Evolutionary conservation across 176 grass and related monocot genomes (phyloP), one percentile per base, ranked within the genome.

Genomic region (Poa annua): DNA sequence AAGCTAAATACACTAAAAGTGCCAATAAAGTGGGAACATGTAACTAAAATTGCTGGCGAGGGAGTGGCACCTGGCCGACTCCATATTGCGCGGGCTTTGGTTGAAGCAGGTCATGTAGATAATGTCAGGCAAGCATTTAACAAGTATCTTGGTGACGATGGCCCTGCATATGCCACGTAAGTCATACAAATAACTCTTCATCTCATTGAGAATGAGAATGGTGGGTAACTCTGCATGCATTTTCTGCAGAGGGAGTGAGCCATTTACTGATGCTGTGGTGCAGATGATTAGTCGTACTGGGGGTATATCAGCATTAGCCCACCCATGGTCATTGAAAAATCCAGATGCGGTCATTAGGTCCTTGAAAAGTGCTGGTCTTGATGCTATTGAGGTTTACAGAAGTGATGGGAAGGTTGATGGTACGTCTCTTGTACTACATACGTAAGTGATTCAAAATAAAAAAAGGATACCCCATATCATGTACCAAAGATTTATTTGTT

Each of bases 361-460:
- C 29, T 90, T 99, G 65, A 91, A 94, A 84, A 21, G 79, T 74
- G 80, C 74, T 51, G 97, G 97, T 71, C 97, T 99, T 89, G 76
- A 96, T 92, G 91, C 83, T 83, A 75, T 99, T 80, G 97, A 99
- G 86, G 89, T 99, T 75, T 99, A 96, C 72, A 94, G 91, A 87
- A 96, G 91, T 81, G 97, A 99, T 71, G 97, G 93, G 57, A 92
- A 99, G 57, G 88, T 91, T 85, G 78, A 92, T 67, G 93, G 97
- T 99, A 81, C 4, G 19, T 66, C 26, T 76, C 81, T 59, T 87
- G 47, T 60, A 51, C 71, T 71, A 14, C 54, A 77, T 74, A 38
- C 15, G 41, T 61, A 51, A 64, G 77, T 88, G 13, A 77, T n/a
- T 77, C 63, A 17, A 85, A 17, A 79, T 67, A 67, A 54, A 67